A percentile compares a stretch with the other conserved stretches of the same genome.
These are phyloP conservation scores for Cercospora zeae-maydis DNA, from an alignment of 2,329 filamentous ascomycete genomes.

Conservation along the genomic window DNA sequence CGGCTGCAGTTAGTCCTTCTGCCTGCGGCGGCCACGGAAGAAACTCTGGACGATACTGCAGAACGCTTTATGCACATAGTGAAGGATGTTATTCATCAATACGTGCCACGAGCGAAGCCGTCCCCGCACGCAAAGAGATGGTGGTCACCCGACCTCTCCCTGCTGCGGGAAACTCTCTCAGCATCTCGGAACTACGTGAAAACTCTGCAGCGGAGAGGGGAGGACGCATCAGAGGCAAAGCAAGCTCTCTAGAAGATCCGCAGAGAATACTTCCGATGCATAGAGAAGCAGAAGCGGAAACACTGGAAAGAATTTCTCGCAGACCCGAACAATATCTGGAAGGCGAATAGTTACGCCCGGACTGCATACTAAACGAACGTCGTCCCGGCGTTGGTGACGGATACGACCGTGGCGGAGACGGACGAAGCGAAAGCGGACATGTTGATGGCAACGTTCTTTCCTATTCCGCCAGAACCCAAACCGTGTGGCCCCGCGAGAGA, in stretches of 20 bases:
- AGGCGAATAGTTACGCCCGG: background rate
- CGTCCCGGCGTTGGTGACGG: background rate
- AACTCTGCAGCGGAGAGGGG: background rate
- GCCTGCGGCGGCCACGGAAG: background rate
- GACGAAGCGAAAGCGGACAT: background rate
- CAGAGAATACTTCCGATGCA: background rate
- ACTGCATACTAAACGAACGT: background rate
- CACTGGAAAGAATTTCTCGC: background rate
- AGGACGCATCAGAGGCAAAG: background rate
- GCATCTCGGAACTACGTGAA: background rate
- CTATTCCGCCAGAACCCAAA: background rate
- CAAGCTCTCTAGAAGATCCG: background rate
- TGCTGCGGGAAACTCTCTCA: background rate
- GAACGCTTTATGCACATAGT: background rate
- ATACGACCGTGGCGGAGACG: background rate
- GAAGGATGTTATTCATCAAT: background rate
- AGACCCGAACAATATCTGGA: background rate
- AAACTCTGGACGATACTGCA: background rate
- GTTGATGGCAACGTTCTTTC: background rate
- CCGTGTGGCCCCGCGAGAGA: background rate
- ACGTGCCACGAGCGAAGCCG: background rate
- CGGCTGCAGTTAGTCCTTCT: background rate
- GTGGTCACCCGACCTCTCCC: background rate
- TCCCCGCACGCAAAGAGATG: background rate
- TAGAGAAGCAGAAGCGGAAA: background rate